Evolutionary conservation across 192 early-diverging fungal species (phyloP), one percentile per base, ranked within the genome.

Genomic region (Mortierella hygrophila): DNA sequence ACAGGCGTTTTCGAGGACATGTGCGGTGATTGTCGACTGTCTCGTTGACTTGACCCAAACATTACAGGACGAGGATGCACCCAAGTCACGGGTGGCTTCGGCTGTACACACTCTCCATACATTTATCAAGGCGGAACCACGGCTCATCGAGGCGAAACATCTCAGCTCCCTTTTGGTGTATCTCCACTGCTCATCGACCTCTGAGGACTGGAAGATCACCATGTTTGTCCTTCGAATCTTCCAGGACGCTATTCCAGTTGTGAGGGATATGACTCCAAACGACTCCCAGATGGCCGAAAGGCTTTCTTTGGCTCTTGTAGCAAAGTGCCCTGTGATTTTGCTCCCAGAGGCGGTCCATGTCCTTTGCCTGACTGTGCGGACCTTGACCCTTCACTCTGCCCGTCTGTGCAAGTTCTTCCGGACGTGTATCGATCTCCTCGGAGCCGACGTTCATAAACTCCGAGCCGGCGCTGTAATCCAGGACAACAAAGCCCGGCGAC

Each of bases 331-430:
- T 0, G 71, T 86, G 21, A 52, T 81, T 7, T 68, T 86, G 49
- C 84, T 86, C 15, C 84, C 84, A 3, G 84, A 81, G 8, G 75
- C 79, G 4, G 79, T 74, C 26, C 68, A 44, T 46, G 93, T 96
- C 15, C 95, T 97, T 74, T 93, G 94, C 52, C 88, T 97, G 0
- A 90, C 96, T 83, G 96, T 97, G 41, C 90, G 91, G 65, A 85
- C 96, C 46, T 86, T 96, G 52, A 84, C 82, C 20, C 88, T 94
- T 2, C 95, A 97, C 40, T 95, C 73, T 38, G 49, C 18, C 5
- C 78, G 75, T 11, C 16, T 82, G 2, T 86, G 77, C 75, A 86
- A 81, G 79, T 80, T 86, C 47, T 77, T 81, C 23, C 84, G 71
- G 46, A 78, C 71, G 0, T 86, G 84, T 70, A 37, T 81, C 29